Percentiles rank a stretch among this genome's conserved stretches.
phyloP scores from a whole-genome alignment of 2,329 filamentous ascomycete species.

The Cladosporium sp. region DNA sequence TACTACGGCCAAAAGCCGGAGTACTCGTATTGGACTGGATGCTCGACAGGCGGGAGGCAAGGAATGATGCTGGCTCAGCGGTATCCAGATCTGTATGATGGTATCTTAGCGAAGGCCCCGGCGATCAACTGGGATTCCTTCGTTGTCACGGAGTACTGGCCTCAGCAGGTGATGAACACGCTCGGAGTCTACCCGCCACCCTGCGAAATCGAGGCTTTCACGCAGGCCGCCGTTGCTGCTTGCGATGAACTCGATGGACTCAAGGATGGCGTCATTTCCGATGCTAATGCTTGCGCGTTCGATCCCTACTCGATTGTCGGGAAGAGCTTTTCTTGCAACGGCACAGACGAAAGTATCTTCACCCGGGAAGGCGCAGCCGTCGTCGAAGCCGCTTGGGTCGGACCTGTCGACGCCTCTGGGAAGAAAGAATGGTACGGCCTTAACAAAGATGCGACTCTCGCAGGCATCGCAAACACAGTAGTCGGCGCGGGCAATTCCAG shows the following conservation, averaged over 20 bases:
- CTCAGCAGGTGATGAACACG: slow-evolving; percentile 28
- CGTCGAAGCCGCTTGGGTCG: slow-evolving; percentile 29
- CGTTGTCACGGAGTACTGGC: slow-evolving; percentile 24
- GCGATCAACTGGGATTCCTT: slow-evolving; percentile 34
- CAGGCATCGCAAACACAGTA: slow-evolving; percentile 10
- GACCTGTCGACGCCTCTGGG: slow-evolving; percentile 19
- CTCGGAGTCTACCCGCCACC: slow-evolving; percentile 22
- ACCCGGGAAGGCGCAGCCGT: slow-evolving; percentile 27
- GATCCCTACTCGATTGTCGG: slow-evolving; percentile 27
- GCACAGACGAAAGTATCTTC: slow-evolving; percentile 20
- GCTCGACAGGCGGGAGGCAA: slow-evolving; percentile 35
- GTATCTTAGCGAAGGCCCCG: slow-evolving; percentile 36
- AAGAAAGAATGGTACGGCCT: slow-evolving; percentile 29
- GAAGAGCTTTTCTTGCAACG: slow-evolving; percentile 20
- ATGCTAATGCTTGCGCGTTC: slow-evolving; percentile 25
- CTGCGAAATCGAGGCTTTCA: slow-evolving; percentile 35
- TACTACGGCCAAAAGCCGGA: slow-evolving; percentile 29
- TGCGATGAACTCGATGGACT: slow-evolving; percentile 36
- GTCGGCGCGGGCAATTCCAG: background rate
- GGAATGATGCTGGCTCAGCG: slow-evolving; percentile 33
- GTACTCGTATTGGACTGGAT: slow-evolving; percentile 35
- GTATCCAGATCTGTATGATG: slow-evolving; percentile 34
- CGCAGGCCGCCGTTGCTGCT: slow-evolving; percentile 27
- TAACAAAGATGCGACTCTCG: slow-evolving; percentile 16
- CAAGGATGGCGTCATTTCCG: slow-evolving; percentile 30